These are phyloP conservation scores for Phylloporus rhodoxanthus DNA, from an alignment of 768 basidiomycete species.

Conservation along the genomic window DNA sequence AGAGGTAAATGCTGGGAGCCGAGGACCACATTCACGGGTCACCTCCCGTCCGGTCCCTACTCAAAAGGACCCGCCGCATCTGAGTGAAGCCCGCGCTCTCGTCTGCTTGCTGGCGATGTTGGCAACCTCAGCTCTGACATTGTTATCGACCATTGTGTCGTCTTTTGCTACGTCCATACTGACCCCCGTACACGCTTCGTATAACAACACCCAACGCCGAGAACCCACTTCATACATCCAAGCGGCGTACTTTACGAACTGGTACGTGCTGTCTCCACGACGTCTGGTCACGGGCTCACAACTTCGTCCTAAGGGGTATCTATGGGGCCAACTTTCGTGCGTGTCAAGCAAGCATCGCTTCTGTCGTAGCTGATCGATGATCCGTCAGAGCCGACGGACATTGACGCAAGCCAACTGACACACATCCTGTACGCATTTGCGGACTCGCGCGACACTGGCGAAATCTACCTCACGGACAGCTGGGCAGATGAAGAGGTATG, in stretches of 20 bases:
- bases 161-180: conserved; percentile 10
- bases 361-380: conserved; percentile 7
- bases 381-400: conserved; percentile 55
- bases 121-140: conserved; percentile 1
- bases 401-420: conserved; percentile 54
- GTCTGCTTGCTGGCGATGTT: not conserved
- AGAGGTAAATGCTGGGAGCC: conserved; percentile 8
- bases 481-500: conserved; percentile 68
- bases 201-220: conserved; percentile 7
- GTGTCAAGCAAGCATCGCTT: conserved; percentile 14
- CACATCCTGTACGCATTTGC: conserved; percentile 81
- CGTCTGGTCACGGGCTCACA: not conserved
- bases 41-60: conserved; percentile 1
- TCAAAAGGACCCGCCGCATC: conserved; percentile 13
- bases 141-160: conserved; percentile 7
- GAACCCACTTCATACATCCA: conserved; percentile 26
- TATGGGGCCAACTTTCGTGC: conserved; percentile 60
- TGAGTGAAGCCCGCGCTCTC: not conserved
- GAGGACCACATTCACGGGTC: conserved; percentile 8
- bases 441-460: conserved; percentile 58
- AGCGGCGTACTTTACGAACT: conserved; percentile 35
- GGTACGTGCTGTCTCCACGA: conserved; percentile 12
- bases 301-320: conserved; percentile 39
- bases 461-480: conserved; percentile 59
- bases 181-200: not conserved